A percentile compares a stretch with the other conserved stretches of the same genome.
Evolutionary conservation across 768 basidiomycete species (phyloP).

Genomic region (Phaeotremella skinneri): DNA sequence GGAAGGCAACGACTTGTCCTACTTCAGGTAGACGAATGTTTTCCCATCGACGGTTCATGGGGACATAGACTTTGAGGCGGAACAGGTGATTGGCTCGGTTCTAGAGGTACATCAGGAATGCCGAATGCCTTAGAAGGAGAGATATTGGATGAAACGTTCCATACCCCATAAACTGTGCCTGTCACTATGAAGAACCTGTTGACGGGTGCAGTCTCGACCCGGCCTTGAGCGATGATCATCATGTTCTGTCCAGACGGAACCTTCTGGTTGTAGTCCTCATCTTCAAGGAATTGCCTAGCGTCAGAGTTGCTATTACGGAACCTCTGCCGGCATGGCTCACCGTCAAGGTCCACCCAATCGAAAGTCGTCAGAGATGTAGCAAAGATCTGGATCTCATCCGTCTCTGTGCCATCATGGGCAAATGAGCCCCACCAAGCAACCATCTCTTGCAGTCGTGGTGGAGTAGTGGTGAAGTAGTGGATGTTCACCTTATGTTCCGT

Average conservation of each 20-base stretch:
- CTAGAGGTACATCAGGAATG: neutral
- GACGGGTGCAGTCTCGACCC: neutral
- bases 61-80: constrained; percentile 11
- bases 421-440: constrained; percentile 3
- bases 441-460: constrained; percentile 6
- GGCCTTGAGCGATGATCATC: constrained; percentile 3
- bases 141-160: neutral
- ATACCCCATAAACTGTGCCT: neutral
- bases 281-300: neutral
- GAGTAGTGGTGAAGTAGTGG: too few relatives aligned
- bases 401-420: constrained; percentile 6
- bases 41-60: constrained; percentile 2
- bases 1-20: too few relatives aligned
- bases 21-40: neutral
- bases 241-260: neutral
- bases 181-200: neutral
- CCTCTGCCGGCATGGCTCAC: neutral
- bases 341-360: constrained; percentile 3
- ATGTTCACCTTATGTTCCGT: too few relatives aligned
- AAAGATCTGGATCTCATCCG: neutral
- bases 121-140: neutral
- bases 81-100: neutral
- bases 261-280: constrained; percentile 5
- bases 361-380: neutral
- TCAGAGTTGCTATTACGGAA: too few relatives aligned